A percentile compares a stretch with the other conserved stretches of the same genome.
Conservation (phyloP, 176 grass and related monocot species). For the Cenchrus fungigraminus region DNA sequence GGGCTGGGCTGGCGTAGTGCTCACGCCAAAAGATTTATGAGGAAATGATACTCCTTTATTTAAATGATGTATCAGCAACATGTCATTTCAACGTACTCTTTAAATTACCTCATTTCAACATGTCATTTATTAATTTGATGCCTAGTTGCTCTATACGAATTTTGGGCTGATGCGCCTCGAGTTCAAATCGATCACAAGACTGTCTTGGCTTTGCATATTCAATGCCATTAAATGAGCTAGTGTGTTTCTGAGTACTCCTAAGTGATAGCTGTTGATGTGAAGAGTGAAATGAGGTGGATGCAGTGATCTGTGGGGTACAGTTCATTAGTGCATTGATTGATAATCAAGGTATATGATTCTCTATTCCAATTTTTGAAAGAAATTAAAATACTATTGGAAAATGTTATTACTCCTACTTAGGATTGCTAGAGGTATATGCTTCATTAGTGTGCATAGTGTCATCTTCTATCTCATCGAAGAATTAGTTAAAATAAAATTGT, state of each 20-base stretch:
- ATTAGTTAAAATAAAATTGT: no score
- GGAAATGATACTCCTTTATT: neutral
- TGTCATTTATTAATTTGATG: no score
- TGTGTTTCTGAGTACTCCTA: neutral
- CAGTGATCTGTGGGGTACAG: neutral
- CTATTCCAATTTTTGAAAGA: no score
- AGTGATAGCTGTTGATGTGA: neutral
- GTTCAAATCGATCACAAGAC: conserved; percentile 49
- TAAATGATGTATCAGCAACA: no score
- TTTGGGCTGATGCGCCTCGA: neutral
- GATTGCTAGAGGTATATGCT: no score
- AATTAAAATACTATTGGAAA: no score
- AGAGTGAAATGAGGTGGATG: neutral
- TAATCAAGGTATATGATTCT: neutral
- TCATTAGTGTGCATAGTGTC: no score
- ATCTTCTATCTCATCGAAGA: no score
- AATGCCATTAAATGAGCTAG: conserved; percentile 56
- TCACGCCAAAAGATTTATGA: neutral
- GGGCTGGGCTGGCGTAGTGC: neutral
- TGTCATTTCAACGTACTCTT: no score
- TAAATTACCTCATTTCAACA: no score
- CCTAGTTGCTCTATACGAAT: no score
- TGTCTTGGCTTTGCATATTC: conserved; percentile 54
- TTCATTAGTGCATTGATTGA: neutral
- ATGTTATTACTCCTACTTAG: no score